Percentiles rank a stretch among this genome's conserved stretches.
phyloP scores from a whole-genome alignment of 2,329 filamentous ascomycete species.

The Trichoderma oligosporum region DNA sequence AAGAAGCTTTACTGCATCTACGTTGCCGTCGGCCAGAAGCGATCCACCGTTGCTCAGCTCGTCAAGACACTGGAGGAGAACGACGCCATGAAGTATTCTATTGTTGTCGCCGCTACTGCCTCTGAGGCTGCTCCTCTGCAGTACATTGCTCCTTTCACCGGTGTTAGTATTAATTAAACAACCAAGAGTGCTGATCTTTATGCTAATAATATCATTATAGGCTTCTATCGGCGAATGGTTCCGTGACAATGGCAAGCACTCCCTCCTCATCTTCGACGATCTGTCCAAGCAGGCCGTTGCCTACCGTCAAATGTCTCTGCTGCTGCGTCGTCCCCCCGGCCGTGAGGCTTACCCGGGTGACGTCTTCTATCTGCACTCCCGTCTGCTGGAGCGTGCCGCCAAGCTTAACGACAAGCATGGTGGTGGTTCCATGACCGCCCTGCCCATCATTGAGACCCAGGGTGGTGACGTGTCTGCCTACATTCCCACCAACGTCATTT shows the following conservation, averaged over 20 bases:
- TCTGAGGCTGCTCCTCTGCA: constrained; percentile 95
- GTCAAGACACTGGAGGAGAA: constrained; percentile 99
- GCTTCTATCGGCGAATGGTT: constrained; percentile 66
- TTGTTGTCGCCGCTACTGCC: constrained; percentile 91
- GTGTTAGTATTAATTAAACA: constrained; percentile 41
- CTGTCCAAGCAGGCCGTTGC: constrained; percentile 96
- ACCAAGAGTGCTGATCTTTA: neutral
- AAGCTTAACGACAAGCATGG: constrained; percentile 97
- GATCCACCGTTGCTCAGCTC: constrained; percentile 97
- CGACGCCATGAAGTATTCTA: constrained; percentile 97
- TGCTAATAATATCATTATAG: neutral
- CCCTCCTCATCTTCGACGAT: constrained; percentile 90
- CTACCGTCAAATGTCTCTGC: constrained; percentile 97
- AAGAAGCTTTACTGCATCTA: constrained; percentile 99
- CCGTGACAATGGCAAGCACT: constrained; percentile 80
- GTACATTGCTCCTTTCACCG: constrained; percentile 92
- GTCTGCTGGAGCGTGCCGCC: constrained; percentile 97
- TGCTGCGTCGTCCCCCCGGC: constrained; percentile 94
- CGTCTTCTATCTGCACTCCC: constrained; percentile 98
- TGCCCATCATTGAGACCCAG: constrained; percentile 98
- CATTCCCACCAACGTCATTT: constrained; percentile 99
- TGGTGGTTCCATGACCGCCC: constrained; percentile 93
- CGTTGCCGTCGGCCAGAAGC: constrained; percentile 98
- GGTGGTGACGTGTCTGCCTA: constrained; percentile 99
- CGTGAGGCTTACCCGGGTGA: constrained; percentile 99